Percentiles rank a stretch among this genome's conserved stretches.
Conservation (phyloP, 2,329 filamentous ascomycete genomes). For the Aspergillus ustus region DNA sequence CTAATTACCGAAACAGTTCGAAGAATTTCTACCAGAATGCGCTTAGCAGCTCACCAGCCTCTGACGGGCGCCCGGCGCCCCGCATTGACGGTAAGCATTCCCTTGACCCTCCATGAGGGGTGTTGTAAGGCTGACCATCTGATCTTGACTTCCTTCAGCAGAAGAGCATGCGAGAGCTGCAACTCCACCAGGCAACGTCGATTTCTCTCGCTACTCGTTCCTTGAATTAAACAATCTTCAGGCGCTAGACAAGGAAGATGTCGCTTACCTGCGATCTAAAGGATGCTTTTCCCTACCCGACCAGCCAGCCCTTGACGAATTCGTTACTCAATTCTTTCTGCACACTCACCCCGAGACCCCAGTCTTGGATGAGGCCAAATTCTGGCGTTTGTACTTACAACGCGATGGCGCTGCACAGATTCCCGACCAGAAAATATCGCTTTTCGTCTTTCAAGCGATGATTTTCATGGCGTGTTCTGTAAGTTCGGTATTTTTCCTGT, state of each 20-base stretch:
- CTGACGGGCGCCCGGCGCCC: not conserved
- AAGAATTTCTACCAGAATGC: not conserved
- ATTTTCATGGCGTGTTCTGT: conserved; percentile 11
- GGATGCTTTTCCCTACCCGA: conserved; percentile 8
- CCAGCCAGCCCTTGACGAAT: conserved; percentile 9
- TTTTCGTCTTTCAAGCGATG: conserved; percentile 16
- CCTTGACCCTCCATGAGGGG: not conserved
- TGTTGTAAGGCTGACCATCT: not conserved
- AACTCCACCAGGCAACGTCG: not conserved
- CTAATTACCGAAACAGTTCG: not conserved
- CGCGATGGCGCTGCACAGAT: not conserved
- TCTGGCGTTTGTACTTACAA: conserved; percentile 13
- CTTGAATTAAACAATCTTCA: conserved; percentile 8
- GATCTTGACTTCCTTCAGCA: not conserved
- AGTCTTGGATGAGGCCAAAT: conserved; percentile 11
- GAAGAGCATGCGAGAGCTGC: not conserved
- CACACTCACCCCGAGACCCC: conserved; percentile 8
- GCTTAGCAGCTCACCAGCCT: not conserved
- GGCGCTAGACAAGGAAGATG: conserved; percentile 8
- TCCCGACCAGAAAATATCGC: conserved; percentile 9
- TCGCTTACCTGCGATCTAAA: conserved; percentile 10
- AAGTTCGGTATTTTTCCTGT: not conserved
- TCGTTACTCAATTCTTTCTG: conserved; percentile 14
- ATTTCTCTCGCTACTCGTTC: conserved; percentile 6
- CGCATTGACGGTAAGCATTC: not conserved